Percentiles rank a stretch among this genome's conserved stretches.
Evolutionary conservation across 352 stramenopile genomes (phyloP).

Genomic region (Blastocystis sp.): DNA sequence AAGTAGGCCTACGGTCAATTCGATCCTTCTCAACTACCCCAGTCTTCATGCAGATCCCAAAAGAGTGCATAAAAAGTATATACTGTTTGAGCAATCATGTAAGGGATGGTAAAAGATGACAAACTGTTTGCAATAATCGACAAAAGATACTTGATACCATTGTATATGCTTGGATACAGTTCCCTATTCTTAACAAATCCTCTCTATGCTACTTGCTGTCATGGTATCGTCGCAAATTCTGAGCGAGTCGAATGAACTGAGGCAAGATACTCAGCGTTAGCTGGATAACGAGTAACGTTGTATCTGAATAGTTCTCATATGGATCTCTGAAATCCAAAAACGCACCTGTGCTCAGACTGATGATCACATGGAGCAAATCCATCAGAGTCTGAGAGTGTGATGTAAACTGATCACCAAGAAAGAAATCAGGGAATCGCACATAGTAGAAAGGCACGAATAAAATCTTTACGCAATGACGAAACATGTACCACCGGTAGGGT

Average conservation of each 20-base stretch:
- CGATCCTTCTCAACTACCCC: not conserved
- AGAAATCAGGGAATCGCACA: conserved; percentile 49
- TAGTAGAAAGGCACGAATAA: conserved; percentile 46
- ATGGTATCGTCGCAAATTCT: conserved; percentile 35
- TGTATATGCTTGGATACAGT: conserved; percentile 45
- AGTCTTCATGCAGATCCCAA: conserved; percentile 55
- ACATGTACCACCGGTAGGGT: conserved; percentile 35
- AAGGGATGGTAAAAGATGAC: not conserved
- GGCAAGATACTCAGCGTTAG: not conserved
- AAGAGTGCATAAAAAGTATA: conserved; percentile 48
- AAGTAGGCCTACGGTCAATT: not conserved
- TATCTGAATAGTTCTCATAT: not conserved
- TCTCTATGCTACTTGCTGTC: conserved; percentile 9
- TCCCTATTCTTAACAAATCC: not conserved
- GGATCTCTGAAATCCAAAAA: not conserved
- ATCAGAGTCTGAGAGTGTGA: conserved; percentile 20
- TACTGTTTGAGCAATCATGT: conserved; percentile 5
- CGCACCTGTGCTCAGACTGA: not conserved
- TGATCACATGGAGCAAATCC: conserved; percentile 28
- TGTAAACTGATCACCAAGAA: conserved; percentile 45
- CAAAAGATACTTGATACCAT: conserved; percentile 51
- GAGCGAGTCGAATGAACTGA: conserved; percentile 18
- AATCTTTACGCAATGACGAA: conserved; percentile 24
- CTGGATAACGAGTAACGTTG: not conserved
- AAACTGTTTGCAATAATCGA: conserved; percentile 5